Evolutionary conservation across 140 eudicot genomes (phyloP).

Genomic region (Flaveria floridana): DNA sequence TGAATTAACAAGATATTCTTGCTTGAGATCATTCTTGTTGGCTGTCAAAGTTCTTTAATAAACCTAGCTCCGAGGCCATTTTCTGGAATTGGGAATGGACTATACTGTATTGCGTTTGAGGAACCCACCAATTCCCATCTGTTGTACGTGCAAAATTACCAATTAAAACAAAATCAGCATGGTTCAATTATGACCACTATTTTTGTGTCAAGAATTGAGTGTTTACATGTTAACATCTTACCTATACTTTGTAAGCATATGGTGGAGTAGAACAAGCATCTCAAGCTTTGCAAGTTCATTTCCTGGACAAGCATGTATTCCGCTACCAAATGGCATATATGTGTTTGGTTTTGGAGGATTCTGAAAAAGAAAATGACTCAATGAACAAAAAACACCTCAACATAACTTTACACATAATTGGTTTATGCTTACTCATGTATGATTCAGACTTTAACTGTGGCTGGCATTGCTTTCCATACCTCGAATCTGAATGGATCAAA

Average conservation of each 20-base stretch:
- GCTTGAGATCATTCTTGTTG: slow-evolving; percentile 16
- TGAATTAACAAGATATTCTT: slow-evolving; percentile 11
- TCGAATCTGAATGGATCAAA: slow-evolving; percentile 79
- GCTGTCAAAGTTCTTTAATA: slow-evolving; percentile 38
- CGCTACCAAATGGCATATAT: slow-evolving; percentile 86
- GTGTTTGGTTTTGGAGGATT: slow-evolving; percentile 79
- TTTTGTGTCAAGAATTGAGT: not conserved
- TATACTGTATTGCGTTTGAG: slow-evolving; percentile 43
- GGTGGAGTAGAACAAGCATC: slow-evolving; percentile 76
- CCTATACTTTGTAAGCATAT: slow-evolving; percentile 74
- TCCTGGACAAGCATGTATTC: slow-evolving; percentile 92
- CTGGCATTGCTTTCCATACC: slow-evolving; percentile 44
- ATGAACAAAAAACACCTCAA: not conserved
- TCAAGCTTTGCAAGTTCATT: slow-evolving; percentile 87
- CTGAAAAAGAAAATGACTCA: slow-evolving; percentile 37
- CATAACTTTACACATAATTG: not conserved
- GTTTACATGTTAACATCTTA: slow-evolving; percentile 22
- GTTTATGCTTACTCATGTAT: slow-evolving; percentile 10
- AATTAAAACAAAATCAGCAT: slow-evolving; percentile 21
- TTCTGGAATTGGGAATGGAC: slow-evolving; percentile 84
- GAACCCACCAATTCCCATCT: slow-evolving; percentile 77
- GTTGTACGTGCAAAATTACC: slow-evolving; percentile 19
- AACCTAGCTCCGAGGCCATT: slow-evolving; percentile 70
- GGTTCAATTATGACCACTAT: slow-evolving; percentile 3
- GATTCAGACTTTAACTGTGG: slow-evolving; percentile 10